Conservation (phyloP, 306 rosid genomes). For the Delonix regia region DNA sequence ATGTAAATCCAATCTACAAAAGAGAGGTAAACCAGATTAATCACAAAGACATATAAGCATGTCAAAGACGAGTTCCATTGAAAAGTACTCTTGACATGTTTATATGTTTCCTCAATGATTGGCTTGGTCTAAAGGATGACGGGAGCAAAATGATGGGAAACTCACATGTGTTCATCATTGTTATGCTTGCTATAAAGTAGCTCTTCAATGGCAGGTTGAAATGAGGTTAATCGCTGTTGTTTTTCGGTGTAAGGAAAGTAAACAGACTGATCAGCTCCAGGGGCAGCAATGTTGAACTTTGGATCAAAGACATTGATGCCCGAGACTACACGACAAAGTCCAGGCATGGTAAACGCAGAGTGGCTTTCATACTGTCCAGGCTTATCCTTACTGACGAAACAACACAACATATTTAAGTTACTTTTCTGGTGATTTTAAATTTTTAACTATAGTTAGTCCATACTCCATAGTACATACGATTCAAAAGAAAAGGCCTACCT, state of each 20-base stretch:
- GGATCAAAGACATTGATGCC: slow-evolving; percentile 91
- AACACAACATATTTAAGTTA: slow-evolving; percentile 25
- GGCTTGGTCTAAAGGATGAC: background rate
- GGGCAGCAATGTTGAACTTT: slow-evolving; percentile 93
- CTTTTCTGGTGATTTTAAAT: background rate
- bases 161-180: slow-evolving; percentile 58
- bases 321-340: slow-evolving; percentile 70
- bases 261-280: slow-evolving; percentile 91
- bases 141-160: background rate
- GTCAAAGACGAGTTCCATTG: background rate
- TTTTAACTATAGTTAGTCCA: background rate
- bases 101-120: background rate
- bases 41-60: background rate
- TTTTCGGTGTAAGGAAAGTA: slow-evolving; percentile 71
- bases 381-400: slow-evolving; percentile 59
- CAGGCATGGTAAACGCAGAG: slow-evolving; percentile 88
- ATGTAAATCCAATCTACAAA: background rate
- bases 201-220: slow-evolving; percentile 53
- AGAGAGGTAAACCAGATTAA: background rate
- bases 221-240: slow-evolving; percentile 33
- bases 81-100: background rate
- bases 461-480: slow-evolving; percentile 1
- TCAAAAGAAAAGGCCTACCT: slow-evolving; percentile 49
- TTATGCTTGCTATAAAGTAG: slow-evolving; percentile 48
- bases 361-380: slow-evolving; percentile 93